Conservation (phyloP, 2,329 filamentous ascomycete genomes). For the Sarocladiaceae sp. region DNA sequence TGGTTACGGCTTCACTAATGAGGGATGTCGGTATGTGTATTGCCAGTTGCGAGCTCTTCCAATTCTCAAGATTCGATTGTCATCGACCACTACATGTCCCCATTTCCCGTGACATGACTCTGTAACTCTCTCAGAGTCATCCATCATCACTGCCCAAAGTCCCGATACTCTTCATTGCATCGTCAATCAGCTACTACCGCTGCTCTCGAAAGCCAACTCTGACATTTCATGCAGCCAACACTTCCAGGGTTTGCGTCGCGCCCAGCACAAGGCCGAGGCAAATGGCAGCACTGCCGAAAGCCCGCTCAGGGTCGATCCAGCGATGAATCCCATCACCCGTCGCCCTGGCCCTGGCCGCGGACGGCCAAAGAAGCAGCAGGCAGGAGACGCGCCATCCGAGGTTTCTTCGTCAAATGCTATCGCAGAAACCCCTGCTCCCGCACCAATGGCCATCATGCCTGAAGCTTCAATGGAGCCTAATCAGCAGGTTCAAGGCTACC, state of each 20-base stretch:
- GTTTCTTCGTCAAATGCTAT: background rate
- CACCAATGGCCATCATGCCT: background rate
- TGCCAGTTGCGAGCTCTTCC: background rate
- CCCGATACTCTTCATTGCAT: too few relatives aligned
- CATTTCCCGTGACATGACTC: too few relatives aligned
- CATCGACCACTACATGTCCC: too few relatives aligned
- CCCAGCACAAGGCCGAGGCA: constrained; percentile 46
- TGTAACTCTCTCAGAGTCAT: too few relatives aligned
- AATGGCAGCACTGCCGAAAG: constrained; percentile 27
- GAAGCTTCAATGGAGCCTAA: constrained; percentile 1
- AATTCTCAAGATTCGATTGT: too few relatives aligned
- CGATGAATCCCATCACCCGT: constrained; percentile 52
- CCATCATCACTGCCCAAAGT: too few relatives aligned
- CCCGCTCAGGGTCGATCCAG: constrained; percentile 40
- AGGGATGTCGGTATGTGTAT: constrained; percentile 53
- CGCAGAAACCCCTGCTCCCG: background rate
- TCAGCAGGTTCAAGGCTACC: too few relatives aligned
- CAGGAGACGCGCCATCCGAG: background rate
- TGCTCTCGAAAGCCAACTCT: too few relatives aligned
- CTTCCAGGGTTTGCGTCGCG: constrained; percentile 51
- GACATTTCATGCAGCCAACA: constrained; percentile 42
- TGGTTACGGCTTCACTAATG: constrained; percentile 58
- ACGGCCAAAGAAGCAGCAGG: constrained; percentile 38
- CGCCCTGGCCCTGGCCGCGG: constrained; percentile 53
- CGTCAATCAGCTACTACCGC: too few relatives aligned